Evolutionary conservation across 305 asterid genomes (phyloP).

Genomic region (Solanum hybrid): DNA sequence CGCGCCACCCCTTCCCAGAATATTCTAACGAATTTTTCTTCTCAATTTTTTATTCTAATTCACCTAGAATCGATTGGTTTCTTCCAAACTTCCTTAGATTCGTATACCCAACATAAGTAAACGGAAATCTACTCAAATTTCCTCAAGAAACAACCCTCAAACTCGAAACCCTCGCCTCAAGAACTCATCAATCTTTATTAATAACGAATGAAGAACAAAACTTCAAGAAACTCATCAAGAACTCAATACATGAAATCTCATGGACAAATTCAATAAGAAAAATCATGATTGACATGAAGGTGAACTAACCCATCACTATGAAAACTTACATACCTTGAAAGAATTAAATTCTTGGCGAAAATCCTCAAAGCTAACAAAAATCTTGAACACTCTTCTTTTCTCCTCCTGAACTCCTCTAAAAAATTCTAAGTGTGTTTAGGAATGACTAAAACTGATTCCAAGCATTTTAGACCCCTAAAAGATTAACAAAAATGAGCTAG

Average conservation of each 20-base stretch:
- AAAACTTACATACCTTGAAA: not conserved
- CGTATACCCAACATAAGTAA: not conserved
- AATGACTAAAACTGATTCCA: too few relatives aligned
- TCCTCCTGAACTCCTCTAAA: not conserved
- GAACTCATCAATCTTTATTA: not conserved
- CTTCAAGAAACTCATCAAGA: not conserved
- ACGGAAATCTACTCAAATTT: not conserved
- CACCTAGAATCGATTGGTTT: not conserved
- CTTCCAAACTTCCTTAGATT: too few relatives aligned
- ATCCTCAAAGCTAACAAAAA: not conserved
- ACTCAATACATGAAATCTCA: not conserved
- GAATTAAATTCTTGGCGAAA: too few relatives aligned
- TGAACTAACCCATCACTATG: not conserved
- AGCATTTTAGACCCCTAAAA: not conserved
- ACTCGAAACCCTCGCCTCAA: not conserved
- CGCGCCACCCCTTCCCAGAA: not conserved
- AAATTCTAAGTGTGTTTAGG: not conserved
- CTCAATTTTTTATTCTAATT: not conserved
- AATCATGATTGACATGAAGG: not conserved
- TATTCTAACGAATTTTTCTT: too few relatives aligned
- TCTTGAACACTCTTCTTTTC: not conserved
- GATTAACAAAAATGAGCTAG: not conserved
- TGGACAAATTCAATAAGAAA: not conserved
- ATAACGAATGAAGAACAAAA: not conserved
- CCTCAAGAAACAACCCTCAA: not conserved